Percentiles rank a stretch among this genome's conserved stretches.
Evolutionary conservation across 2,329 filamentous ascomycete genomes (phyloP).

Genomic region (Alternaria consortialis): DNA sequence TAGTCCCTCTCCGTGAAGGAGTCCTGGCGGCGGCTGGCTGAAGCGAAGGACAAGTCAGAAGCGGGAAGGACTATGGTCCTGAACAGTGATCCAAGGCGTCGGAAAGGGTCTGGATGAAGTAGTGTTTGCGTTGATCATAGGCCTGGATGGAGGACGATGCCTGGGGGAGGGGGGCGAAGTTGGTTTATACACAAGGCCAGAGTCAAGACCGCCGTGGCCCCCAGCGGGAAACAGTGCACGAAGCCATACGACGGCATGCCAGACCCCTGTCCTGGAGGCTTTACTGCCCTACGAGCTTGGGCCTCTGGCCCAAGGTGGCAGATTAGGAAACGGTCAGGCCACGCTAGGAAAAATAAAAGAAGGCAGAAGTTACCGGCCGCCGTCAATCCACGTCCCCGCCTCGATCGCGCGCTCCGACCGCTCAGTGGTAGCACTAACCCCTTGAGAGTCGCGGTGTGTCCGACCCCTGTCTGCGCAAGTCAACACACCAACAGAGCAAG

Average conservation of each 20-base stretch:
- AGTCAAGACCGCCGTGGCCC: slow-evolving; percentile 38
- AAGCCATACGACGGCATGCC: slow-evolving; percentile 40
- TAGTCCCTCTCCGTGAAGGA: slow-evolving; percentile 27
- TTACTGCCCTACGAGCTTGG: slow-evolving; percentile 46
- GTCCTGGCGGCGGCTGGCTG: slow-evolving; percentile 38
- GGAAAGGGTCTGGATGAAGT: slow-evolving; percentile 30
- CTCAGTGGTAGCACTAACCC: slow-evolving; percentile 40
- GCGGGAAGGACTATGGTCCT: slow-evolving; percentile 22
- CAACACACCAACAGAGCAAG: slow-evolving; percentile 27
- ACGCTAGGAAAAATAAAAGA: slow-evolving; percentile 51
- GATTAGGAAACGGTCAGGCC: slow-evolving; percentile 44
- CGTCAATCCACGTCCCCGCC: slow-evolving; percentile 44
- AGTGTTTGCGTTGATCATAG: slow-evolving; percentile 43
- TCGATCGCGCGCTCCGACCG: slow-evolving; percentile 52
- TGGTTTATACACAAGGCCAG: slow-evolving; percentile 49
- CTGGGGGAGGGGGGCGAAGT: slow-evolving; percentile 50
- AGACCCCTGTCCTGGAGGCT: slow-evolving; percentile 38
- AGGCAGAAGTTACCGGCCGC: slow-evolving; percentile 39
- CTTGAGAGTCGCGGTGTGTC: slow-evolving; percentile 48
- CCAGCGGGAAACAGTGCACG: slow-evolving; percentile 42
- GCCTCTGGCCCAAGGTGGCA: slow-evolving; percentile 46
- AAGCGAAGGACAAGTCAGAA: slow-evolving; percentile 35
- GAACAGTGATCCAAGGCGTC: slow-evolving; percentile 20
- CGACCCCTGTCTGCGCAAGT: slow-evolving; percentile 37
- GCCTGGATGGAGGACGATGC: slow-evolving; percentile 41